A percentile compares a stretch with the other conserved stretches of the same genome.
Evolutionary conservation across 192 early-diverging fungal genomes (phyloP).

Genomic region (Paraglomus brasilianum): DNA sequence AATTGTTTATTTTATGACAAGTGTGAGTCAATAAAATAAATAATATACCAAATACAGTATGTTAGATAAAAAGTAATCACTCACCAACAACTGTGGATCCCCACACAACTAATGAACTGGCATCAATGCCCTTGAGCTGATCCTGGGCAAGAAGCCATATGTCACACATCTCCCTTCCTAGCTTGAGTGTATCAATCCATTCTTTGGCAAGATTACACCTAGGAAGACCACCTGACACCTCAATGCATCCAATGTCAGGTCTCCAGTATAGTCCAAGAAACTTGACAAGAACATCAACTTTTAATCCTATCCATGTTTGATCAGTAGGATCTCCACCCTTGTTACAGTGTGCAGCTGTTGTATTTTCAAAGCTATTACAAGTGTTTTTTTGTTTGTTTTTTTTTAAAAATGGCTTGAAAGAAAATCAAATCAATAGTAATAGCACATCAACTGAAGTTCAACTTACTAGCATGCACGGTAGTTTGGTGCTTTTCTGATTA

Average conservation of each 20-base stretch:
- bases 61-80: too few relatives aligned
- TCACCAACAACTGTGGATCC: conserved; percentile 24
- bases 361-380: conserved; percentile 24
- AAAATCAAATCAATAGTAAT: too few relatives aligned
- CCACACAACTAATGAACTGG: conserved; percentile 12
- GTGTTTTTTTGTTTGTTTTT: too few relatives aligned
- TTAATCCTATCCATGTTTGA: conserved; percentile 1
- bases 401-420: too few relatives aligned
- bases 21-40: neutral
- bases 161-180: conserved; percentile 22
- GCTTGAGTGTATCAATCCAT: conserved; percentile 25
- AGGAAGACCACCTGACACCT: conserved; percentile 29
- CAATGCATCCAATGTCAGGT: conserved; percentile 2
- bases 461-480: conserved; percentile 21
- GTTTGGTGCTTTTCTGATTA: neutral
- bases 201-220: conserved; percentile 16
- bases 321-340: conserved; percentile 18
- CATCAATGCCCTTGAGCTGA: neutral
- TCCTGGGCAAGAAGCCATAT: conserved; percentile 23
- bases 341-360: conserved; percentile 13
- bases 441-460: conserved; percentile 13
- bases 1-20: neutral
- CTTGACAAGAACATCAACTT: conserved; percentile 27
- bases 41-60: too few relatives aligned
- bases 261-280: neutral